Evolutionary conservation across 176 grass and related monocot genomes (phyloP).

Genomic region (Cenchrus purpureus): DNA sequence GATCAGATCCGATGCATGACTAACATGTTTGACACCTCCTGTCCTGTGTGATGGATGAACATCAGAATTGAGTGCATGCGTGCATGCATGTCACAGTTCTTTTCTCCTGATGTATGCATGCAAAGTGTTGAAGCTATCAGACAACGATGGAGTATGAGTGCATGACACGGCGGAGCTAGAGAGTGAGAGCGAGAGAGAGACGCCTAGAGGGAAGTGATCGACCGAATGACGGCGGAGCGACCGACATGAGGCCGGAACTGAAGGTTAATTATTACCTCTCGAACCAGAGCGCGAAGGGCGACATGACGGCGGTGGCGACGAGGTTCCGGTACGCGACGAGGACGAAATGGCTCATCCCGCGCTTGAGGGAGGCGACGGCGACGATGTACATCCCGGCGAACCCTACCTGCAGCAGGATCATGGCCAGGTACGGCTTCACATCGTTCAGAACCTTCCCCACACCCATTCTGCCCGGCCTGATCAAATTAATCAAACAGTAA

Average conservation of each 20-base stretch:
- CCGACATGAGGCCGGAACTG: too few relatives aligned
- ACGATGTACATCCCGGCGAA: conserved; percentile 93
- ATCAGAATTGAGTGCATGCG: background rate
- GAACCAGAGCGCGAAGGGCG: conserved; percentile 82
- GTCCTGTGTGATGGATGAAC: background rate
- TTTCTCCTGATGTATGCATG: background rate
- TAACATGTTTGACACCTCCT: background rate
- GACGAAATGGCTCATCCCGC: conserved; percentile 87
- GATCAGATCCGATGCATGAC: background rate
- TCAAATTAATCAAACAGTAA: background rate
- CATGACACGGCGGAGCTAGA: background rate
- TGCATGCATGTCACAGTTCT: background rate
- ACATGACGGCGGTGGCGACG: conserved; percentile 64
- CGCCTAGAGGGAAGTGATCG: background rate
- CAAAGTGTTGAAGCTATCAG: too few relatives aligned
- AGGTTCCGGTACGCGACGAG: conserved; percentile 88
- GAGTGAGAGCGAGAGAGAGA: background rate
- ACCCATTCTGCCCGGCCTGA: conserved; percentile 33
- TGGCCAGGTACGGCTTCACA: conserved; percentile 80
- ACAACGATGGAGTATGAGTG: background rate
- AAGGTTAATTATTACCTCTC: conserved; percentile 50
- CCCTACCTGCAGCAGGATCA: conserved; percentile 89
- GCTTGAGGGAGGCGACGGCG: conserved; percentile 69
- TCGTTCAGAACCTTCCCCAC: conserved; percentile 48
- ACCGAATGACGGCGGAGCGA: too few relatives aligned